Evolutionary conservation across 768 basidiomycete species (phyloP).

Genomic region (Crucibulum laeve): DNA sequence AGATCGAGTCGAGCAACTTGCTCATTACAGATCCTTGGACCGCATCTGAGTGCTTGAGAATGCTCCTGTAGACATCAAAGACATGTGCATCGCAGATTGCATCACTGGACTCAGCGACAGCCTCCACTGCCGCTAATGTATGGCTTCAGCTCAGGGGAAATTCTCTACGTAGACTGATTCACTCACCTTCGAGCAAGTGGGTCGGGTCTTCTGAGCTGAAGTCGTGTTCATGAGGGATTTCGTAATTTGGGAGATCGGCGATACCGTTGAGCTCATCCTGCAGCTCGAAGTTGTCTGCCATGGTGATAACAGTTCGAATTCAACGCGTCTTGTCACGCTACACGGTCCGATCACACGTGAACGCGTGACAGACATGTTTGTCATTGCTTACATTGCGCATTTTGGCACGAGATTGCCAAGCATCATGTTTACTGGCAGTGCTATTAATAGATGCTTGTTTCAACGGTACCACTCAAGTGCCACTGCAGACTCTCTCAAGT

Average conservation of each 20-base stretch:
- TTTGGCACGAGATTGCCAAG: too few relatives aligned
- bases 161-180: not conserved
- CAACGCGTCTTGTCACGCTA: too few relatives aligned
- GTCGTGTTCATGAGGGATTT: slow-evolving; percentile 69
- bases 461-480: too few relatives aligned
- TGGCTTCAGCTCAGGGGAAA: not conserved
- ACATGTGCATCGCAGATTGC: slow-evolving; percentile 60
- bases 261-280: slow-evolving; percentile 73
- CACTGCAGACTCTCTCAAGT: too few relatives aligned
- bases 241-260: slow-evolving; percentile 55
- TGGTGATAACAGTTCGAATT: slow-evolving; percentile 10
- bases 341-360: not conserved
- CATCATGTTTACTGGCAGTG: too few relatives aligned
- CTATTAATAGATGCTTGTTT: too few relatives aligned
- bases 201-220: slow-evolving; percentile 50
- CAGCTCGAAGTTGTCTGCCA: slow-evolving; percentile 59
- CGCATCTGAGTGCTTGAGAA: slow-evolving; percentile 70
- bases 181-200: slow-evolving; percentile 55
- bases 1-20: slow-evolving; percentile 85
- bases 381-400: too few relatives aligned
- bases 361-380: too few relatives aligned
- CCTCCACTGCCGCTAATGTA: slow-evolving; percentile 67
- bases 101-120: slow-evolving; percentile 76
- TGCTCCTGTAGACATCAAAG: slow-evolving; percentile 78
- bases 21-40: slow-evolving; percentile 66